A percentile compares a stretch with the other conserved stretches of the same genome.
phyloP scores from a whole-genome alignment of 495 filamentous ascomycete species.

The Lepidopterella palustris region DNA sequence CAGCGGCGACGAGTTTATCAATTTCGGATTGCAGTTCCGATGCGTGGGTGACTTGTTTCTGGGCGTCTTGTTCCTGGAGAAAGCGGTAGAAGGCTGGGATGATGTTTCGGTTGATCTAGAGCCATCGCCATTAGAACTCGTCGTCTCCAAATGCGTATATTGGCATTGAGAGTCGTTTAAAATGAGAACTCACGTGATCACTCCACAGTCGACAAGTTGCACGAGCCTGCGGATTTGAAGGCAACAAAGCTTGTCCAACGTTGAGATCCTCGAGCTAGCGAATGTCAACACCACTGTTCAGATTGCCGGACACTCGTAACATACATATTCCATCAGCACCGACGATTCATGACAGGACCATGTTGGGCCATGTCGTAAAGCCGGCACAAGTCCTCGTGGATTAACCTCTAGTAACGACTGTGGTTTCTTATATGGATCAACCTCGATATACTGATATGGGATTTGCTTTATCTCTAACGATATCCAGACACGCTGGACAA shows the following conservation, averaged over 20 bases:
- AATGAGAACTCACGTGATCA: conserved; percentile 78
- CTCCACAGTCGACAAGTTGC: conserved; percentile 81
- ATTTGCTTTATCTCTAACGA: conserved; percentile 81
- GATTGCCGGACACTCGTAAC: conserved; percentile 14
- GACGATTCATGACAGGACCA: conserved; percentile 86
- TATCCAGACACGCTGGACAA: conserved; percentile 95
- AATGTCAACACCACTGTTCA: not conserved
- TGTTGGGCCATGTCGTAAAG: conserved; percentile 65
- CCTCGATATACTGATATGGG: conserved; percentile 85
- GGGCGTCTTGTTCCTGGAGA: conserved; percentile 61
- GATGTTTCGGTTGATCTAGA: conserved; percentile 73
- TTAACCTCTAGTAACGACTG: conserved; percentile 74
- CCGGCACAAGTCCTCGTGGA: conserved; percentile 81
- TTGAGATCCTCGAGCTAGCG: conserved; percentile 71
- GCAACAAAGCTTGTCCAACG: conserved; percentile 55
- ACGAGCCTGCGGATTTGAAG: conserved; percentile 58
- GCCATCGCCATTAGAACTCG: conserved; percentile 22
- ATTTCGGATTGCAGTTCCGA: conserved; percentile 66
- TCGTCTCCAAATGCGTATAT: not conserved
- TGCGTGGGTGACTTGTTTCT: conserved; percentile 56
- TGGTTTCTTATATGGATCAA: conserved; percentile 81
- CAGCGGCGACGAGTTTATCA: conserved; percentile 63
- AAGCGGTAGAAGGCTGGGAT: conserved; percentile 76
- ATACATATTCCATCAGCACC: conserved; percentile 84
- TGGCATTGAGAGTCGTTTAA: not conserved